Conservation (phyloP, 2,329 filamentous ascomycete species). For the Passalora sequoiae region DNA sequence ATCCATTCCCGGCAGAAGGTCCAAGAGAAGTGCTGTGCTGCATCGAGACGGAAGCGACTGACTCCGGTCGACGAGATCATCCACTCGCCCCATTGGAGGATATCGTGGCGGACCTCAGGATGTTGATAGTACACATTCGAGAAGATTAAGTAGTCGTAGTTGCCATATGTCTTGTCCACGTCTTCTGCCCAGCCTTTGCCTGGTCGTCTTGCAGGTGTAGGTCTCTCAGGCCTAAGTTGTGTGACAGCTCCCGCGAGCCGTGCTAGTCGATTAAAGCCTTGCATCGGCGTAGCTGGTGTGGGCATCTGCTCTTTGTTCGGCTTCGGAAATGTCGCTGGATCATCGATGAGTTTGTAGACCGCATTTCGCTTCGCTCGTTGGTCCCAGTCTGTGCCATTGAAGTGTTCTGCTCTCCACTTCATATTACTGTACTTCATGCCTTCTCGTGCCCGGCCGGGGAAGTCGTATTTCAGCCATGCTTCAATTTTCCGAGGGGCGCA, state of each 20-base stretch:
- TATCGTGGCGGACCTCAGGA: slow-evolving; percentile 58
- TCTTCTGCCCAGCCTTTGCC: slow-evolving; percentile 59
- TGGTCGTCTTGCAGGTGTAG: slow-evolving; percentile 27
- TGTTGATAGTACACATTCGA: slow-evolving; percentile 63
- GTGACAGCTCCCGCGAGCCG: slow-evolving; percentile 22
- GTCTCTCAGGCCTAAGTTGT: slow-evolving; percentile 8
- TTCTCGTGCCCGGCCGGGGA: slow-evolving; percentile 48
- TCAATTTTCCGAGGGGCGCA: slow-evolving; percentile 58
- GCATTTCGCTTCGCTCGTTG: slow-evolving; percentile 52
- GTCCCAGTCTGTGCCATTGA: slow-evolving; percentile 64
- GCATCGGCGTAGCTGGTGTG: slow-evolving; percentile 9
- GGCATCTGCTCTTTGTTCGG: slow-evolving; percentile 21
- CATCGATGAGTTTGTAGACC: slow-evolving; percentile 59
- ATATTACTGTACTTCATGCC: slow-evolving; percentile 54
- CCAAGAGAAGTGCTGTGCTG: slow-evolving; percentile 66
- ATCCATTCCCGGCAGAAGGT: slow-evolving; percentile 64
- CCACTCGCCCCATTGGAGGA: slow-evolving; percentile 65
- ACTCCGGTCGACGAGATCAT: slow-evolving; percentile 57
- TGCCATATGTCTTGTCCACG: slow-evolving; percentile 61
- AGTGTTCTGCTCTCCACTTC: slow-evolving; percentile 64
- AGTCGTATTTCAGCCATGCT: slow-evolving; percentile 64
- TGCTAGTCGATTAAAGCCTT: slow-evolving; percentile 23
- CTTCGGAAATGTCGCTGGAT: slow-evolving; percentile 29
- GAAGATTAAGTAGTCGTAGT: slow-evolving; percentile 67
- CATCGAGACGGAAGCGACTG: slow-evolving; percentile 64